A percentile compares a stretch with the other conserved stretches of the same genome.
Conservation (phyloP, 164 flowering plant species). For the Dillenia suffruticosa region DNA sequence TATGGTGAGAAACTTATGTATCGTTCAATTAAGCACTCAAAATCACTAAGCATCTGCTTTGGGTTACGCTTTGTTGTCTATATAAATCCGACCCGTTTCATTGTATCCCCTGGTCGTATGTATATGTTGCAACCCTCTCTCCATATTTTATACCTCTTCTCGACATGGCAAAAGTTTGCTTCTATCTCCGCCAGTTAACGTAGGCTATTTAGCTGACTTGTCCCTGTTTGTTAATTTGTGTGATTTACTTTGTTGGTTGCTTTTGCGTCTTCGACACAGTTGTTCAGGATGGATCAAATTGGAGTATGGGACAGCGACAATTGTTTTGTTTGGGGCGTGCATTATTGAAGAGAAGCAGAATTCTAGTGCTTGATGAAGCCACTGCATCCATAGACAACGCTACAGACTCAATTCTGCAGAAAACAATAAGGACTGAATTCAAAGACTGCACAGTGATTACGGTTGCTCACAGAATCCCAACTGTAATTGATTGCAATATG, state of each 20-base stretch:
- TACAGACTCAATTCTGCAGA: conserved; percentile 57
- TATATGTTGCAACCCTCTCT: too few relatives aligned
- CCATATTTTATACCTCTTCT: too few relatives aligned
- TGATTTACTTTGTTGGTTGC: too few relatives aligned
- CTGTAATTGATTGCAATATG: conserved; percentile 69
- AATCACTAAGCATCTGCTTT: too few relatives aligned
- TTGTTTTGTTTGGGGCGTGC: conserved; percentile 70
- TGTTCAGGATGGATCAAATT: conserved; percentile 60
- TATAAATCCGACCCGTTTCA: too few relatives aligned
- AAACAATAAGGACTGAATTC: conserved; percentile 48
- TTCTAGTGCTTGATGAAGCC: conserved; percentile 76
- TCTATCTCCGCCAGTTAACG: too few relatives aligned
- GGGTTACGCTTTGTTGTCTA: background rate
- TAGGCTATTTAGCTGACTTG: too few relatives aligned
- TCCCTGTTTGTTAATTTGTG: too few relatives aligned
- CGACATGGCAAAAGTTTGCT: too few relatives aligned
- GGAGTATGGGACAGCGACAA: conserved; percentile 79
- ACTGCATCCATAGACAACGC: conserved; percentile 75
- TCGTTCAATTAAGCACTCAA: too few relatives aligned
- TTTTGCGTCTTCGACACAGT: conserved; percentile 25
- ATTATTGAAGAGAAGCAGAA: conserved; percentile 47
- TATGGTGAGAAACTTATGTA: conserved; percentile 25
- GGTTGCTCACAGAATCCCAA: conserved; percentile 72
- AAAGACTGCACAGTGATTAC: conserved; percentile 68
- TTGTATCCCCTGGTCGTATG: too few relatives aligned